phyloP scores from a whole-genome alignment of 345 rosid genomes.

The Gossypium mustelinum region DNA sequence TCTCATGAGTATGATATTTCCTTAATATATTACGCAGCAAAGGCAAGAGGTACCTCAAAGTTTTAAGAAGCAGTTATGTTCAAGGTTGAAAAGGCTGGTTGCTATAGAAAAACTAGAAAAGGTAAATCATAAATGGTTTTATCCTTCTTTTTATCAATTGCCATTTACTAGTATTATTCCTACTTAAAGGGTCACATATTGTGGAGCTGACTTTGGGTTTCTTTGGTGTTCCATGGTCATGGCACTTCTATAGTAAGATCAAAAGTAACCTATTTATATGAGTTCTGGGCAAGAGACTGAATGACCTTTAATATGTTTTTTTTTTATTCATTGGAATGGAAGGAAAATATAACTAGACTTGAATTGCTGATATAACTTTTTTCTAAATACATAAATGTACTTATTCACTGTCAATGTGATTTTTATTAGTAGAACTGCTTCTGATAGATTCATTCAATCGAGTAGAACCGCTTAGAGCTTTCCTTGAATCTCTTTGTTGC shows the following conservation, averaged over 20 bases:
- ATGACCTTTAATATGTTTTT: background rate
- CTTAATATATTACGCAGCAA: conserved; percentile 49
- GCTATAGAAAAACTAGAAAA: conserved; percentile 70
- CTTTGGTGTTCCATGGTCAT: background rate
- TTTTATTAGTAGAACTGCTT: background rate
- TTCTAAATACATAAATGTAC: background rate
- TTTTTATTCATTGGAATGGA: background rate
- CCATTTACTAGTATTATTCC: background rate
- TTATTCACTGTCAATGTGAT: background rate
- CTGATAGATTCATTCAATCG: background rate
- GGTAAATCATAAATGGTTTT: conserved; percentile 35
- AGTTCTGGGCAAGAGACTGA: background rate
- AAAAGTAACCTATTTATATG: background rate
- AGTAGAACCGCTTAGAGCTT: background rate
- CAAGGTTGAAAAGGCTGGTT: conserved; percentile 80
- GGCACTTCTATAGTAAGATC: background rate
- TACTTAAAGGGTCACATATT: no score
- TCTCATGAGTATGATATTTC: background rate
- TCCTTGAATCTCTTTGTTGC: conserved; percentile 3
- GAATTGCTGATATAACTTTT: background rate
- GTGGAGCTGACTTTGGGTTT: no score
- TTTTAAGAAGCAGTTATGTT: conserved; percentile 62
- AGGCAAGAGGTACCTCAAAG: conserved; percentile 62
- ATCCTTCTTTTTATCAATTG: background rate
- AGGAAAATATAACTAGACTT: background rate